Evolutionary conservation across 2,329 filamentous ascomycete genomes (phyloP).

Genomic region (Diplodia mutila): DNA sequence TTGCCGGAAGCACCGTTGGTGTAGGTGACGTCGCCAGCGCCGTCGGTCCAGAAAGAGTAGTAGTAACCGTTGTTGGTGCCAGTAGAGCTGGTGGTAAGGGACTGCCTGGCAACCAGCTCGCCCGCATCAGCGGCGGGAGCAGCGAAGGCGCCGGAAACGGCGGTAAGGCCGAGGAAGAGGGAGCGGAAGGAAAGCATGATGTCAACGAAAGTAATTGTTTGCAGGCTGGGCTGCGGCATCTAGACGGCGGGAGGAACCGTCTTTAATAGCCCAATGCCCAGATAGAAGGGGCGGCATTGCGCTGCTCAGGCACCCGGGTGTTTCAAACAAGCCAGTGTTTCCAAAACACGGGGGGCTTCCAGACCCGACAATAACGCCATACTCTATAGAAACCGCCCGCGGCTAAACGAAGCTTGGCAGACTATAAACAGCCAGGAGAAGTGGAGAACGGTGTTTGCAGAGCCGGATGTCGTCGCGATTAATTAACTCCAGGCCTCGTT

Average conservation of each 20-base stretch:
- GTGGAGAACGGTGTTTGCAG: slow-evolving; percentile 2
- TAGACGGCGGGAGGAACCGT: background rate
- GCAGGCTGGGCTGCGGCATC: background rate
- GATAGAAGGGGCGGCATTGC: slow-evolving; percentile 1
- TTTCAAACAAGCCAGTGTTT: slow-evolving; percentile 4
- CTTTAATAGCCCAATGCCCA: background rate
- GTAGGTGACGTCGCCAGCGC: slow-evolving; percentile 56
- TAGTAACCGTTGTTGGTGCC: slow-evolving; percentile 63
- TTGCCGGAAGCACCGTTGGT: slow-evolving; percentile 57
- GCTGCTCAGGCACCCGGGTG: background rate
- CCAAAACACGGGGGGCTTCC: slow-evolving; percentile 8
- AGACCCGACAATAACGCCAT: background rate
- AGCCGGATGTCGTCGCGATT: background rate
- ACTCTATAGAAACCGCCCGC: slow-evolving; percentile 3
- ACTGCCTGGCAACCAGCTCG: slow-evolving; percentile 40
- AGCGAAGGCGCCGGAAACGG: slow-evolving; percentile 41
- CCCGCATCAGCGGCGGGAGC: slow-evolving; percentile 39
- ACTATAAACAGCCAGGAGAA: background rate
- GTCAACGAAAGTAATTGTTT: background rate
- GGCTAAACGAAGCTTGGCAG: slow-evolving; percentile 19
- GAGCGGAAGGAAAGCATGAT: slow-evolving; percentile 48
- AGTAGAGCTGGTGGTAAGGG: slow-evolving; percentile 50
- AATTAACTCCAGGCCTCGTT: slow-evolving; percentile 12
- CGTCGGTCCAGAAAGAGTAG: slow-evolving; percentile 65
- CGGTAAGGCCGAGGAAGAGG: slow-evolving; percentile 43